A percentile compares a stretch with the other conserved stretches of the same genome.
Evolutionary conservation across 2,329 filamentous ascomycete species (phyloP).

Genomic region (Trichoderma sp.): DNA sequence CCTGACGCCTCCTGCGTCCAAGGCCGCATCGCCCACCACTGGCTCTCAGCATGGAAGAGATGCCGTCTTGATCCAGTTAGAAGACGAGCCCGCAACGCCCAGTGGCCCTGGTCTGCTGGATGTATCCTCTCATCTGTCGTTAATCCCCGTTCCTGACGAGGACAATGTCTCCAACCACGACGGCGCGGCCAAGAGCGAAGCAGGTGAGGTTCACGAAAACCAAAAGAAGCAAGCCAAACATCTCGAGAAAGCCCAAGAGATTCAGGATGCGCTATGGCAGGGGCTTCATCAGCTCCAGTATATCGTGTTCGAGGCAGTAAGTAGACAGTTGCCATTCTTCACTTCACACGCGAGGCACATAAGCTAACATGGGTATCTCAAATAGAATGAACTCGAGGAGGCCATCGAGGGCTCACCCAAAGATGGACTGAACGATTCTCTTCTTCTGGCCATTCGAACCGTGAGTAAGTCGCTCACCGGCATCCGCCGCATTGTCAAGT

Average conservation of each 20-base stretch:
- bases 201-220: too few relatives aligned
- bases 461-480: not conserved
- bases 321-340: not conserved
- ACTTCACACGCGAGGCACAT: not conserved
- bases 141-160: not conserved
- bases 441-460: not conserved
- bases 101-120: not conserved
- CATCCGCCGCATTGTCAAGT: slow-evolving; percentile 3
- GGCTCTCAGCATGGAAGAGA: not conserved
- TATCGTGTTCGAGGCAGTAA: not conserved
- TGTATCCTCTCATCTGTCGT: not conserved
- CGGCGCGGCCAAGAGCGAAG: not conserved
- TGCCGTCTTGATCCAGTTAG: not conserved
- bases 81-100: not conserved
- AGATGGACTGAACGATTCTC: not conserved
- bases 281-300: slow-evolving; percentile 1
- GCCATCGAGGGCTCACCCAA: not conserved
- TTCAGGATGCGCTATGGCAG: not conserved
- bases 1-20: not conserved
- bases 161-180: not conserved
- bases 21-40: not conserved
- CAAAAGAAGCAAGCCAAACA: not conserved
- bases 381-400: not conserved
- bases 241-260: not conserved
- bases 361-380: not conserved